Evolutionary conservation across 192 early-diverging fungal species (phyloP).

Genomic region (Podila epigama): DNA sequence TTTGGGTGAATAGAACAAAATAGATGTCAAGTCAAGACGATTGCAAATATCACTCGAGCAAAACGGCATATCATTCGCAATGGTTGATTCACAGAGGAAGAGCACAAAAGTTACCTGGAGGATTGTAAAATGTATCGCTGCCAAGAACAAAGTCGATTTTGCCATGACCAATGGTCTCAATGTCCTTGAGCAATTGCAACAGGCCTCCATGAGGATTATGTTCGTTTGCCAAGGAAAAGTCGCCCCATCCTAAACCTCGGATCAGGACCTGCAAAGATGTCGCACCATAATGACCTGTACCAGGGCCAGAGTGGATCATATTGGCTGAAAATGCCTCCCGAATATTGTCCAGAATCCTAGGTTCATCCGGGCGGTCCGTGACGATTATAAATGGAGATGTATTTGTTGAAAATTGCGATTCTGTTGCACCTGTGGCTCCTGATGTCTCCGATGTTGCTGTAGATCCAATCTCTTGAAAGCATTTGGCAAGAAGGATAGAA

Average conservation of each 20-base stretch:
- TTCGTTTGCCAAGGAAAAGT: slow-evolving; percentile 20
- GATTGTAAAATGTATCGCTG: slow-evolving; percentile 67
- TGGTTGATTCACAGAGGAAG: no score
- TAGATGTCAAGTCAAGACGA: neutral
- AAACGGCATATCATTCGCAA: no score
- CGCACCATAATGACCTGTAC: slow-evolving; percentile 12
- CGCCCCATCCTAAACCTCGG: slow-evolving; percentile 57
- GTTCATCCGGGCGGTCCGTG: slow-evolving; percentile 51
- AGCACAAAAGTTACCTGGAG: slow-evolving; percentile 57
- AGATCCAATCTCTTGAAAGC: neutral
- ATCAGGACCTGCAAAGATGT: slow-evolving; percentile 38
- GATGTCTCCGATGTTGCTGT: no score
- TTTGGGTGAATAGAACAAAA: neutral
- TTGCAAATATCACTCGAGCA: neutral
- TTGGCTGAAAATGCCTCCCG: slow-evolving; percentile 38
- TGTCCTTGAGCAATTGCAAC: slow-evolving; percentile 42
- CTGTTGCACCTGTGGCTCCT: no score
- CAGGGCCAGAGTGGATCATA: slow-evolving; percentile 8
- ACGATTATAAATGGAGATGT: slow-evolving; percentile 38
- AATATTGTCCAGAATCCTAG: slow-evolving; percentile 51
- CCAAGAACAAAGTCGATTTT: slow-evolving; percentile 60
- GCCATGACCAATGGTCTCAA: slow-evolving; percentile 4
- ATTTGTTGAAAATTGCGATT: no score
- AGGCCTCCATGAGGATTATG: slow-evolving; percentile 31
- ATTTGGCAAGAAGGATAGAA: slow-evolving; percentile 61